phyloP scores from a whole-genome alignment of 768 basidiomycete genomes.

The Pulveroboletus sp. region DNA sequence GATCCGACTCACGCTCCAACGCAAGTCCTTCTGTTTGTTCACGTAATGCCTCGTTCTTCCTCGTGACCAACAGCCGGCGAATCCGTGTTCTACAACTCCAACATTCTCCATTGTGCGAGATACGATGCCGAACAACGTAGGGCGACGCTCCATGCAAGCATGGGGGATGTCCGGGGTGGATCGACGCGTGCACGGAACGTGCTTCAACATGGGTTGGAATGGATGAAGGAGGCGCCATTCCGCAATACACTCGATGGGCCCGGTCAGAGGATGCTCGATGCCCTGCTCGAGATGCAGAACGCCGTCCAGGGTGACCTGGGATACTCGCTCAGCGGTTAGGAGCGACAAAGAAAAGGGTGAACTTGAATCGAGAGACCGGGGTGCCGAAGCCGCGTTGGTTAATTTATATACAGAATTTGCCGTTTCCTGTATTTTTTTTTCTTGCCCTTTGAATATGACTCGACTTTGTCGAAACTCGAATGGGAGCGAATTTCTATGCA shows the following conservation, averaged over 20 bases:
- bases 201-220: conserved; percentile 66
- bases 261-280: conserved; percentile 53
- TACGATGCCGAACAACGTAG: conserved; percentile 49
- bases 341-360: not conserved
- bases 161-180: conserved; percentile 62
- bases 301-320: conserved; percentile 38
- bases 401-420: no score
- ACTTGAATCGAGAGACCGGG: no score
- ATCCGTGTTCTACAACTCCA: conserved; percentile 76
- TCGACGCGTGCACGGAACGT: conserved; percentile 62
- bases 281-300: conserved; percentile 52
- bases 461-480: not conserved
- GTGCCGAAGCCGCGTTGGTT: not conserved
- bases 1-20: conserved; percentile 48
- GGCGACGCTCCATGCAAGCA: conserved; percentile 66
- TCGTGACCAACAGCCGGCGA: conserved; percentile 46
- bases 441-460: not conserved
- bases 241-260: conserved; percentile 38
- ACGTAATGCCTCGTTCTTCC: not conserved
- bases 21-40: conserved; percentile 30
- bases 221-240: conserved; percentile 60
- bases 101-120: conserved; percentile 69
- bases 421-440: no score
- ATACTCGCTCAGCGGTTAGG: conserved; percentile 45
- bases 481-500: not conserved